Percentiles rank a stretch among this genome's conserved stretches.
These are phyloP conservation scores for Clonostachys sp. DNA, from an alignment of 2,329 filamentous ascomycete genomes.

Conservation along the genomic window DNA sequence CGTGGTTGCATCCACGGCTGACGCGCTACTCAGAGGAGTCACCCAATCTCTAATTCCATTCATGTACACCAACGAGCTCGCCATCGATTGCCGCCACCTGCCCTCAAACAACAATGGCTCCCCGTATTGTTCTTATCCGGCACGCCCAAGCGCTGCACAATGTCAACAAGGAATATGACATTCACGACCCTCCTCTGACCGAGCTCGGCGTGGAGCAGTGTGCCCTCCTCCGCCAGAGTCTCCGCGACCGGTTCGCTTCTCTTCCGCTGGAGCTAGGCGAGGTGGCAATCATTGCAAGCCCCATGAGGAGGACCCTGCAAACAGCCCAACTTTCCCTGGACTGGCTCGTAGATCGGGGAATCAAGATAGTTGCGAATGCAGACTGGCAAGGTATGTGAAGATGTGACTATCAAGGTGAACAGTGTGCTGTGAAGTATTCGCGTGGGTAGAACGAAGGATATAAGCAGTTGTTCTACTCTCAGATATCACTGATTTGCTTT, in stretches of 20 bases:
- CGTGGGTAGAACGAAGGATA: not conserved
- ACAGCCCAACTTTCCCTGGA: constrained; percentile 54
- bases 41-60: no score
- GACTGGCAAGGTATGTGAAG: constrained; percentile 54
- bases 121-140: constrained; percentile 73
- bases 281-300: constrained; percentile 54
- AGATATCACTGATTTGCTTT: not conserved
- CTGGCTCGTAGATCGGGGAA: constrained; percentile 50
- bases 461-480: not conserved
- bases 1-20: no score
- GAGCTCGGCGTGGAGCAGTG: constrained; percentile 45
- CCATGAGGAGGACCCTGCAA: constrained; percentile 62
- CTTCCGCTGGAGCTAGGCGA: constrained; percentile 17
- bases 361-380: constrained; percentile 52
- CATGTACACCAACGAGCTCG: no score
- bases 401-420: not conserved
- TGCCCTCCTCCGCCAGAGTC: constrained; percentile 30
- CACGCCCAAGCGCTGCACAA: constrained; percentile 75
- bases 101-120: constrained; percentile 33
- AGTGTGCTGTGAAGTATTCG: not conserved
- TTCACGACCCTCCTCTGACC: constrained; percentile 48
- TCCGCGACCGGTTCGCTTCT: constrained; percentile 29
- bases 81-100: no score
- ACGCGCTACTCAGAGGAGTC: no score
- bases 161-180: constrained; percentile 35